phyloP scores from a whole-genome alignment of 2,329 filamentous ascomycete genomes.

The Aaosphaeria arxii region DNA sequence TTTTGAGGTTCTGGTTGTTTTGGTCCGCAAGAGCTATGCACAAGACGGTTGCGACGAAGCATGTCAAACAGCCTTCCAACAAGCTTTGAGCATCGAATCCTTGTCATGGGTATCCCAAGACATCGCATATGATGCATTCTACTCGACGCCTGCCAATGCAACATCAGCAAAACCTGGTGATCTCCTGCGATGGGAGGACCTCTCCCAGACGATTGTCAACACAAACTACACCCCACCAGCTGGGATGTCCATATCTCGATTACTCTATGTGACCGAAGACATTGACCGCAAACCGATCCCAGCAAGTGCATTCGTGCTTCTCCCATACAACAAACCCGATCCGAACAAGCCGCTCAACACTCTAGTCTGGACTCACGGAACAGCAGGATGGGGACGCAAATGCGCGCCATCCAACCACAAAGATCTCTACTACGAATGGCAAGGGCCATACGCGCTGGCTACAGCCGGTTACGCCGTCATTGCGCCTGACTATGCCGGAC shows the following conservation, averaged over 20 bases:
- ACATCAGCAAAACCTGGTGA: slow-evolving; percentile 13
- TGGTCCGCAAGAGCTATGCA: background rate
- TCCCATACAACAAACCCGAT: slow-evolving; percentile 13
- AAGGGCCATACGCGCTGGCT: slow-evolving; percentile 13
- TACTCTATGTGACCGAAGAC: slow-evolving; percentile 20
- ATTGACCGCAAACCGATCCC: slow-evolving; percentile 17
- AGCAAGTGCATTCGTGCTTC: slow-evolving; percentile 16
- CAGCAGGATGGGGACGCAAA: slow-evolving; percentile 13
- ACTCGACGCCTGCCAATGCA: slow-evolving; percentile 12
- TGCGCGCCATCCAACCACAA: slow-evolving; percentile 9
- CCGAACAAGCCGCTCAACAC: slow-evolving; percentile 12
- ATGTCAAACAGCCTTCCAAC: slow-evolving; percentile 3
- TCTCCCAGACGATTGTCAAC: slow-evolving; percentile 11
- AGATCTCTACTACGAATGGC: slow-evolving; percentile 20
- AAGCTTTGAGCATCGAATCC: background rate
- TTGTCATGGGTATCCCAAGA: slow-evolving; percentile 5
- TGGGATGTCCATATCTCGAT: slow-evolving; percentile 16
- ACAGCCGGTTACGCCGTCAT: slow-evolving; percentile 17
- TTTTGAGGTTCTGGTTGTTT: too few relatives aligned
- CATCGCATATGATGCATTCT: slow-evolving; percentile 11
- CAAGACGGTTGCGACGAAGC: slow-evolving; percentile 1
- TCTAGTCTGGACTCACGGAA: slow-evolving; percentile 15
- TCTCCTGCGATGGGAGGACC: slow-evolving; percentile 14
- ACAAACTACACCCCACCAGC: slow-evolving; percentile 11
- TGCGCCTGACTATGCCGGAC: slow-evolving; percentile 7